phyloP scores from a whole-genome alignment of 73 alveolate species.

The Paramecium sonneborni region DNA sequence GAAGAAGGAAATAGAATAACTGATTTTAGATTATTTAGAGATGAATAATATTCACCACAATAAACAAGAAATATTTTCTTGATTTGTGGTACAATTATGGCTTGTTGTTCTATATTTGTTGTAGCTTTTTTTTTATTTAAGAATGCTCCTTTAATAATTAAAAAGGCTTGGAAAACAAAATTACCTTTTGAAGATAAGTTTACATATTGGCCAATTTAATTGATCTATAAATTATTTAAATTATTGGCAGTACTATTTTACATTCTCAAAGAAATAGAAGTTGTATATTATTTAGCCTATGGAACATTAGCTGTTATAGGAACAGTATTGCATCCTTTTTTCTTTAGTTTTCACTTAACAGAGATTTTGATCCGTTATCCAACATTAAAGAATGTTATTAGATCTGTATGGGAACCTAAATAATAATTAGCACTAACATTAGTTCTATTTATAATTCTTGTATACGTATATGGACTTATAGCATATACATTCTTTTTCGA shows the following conservation, averaged over 20 bases:
- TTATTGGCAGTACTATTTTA: slow-evolving; percentile 41
- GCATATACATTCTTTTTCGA: slow-evolving; percentile 70
- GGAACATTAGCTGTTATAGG: slow-evolving; percentile 78
- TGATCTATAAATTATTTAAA: neutral
- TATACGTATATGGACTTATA: slow-evolving; percentile 72
- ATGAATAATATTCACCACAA: slow-evolving; percentile 33
- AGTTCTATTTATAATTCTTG: slow-evolving; percentile 71
- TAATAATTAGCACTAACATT: slow-evolving; percentile 74
- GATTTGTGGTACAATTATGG: slow-evolving; percentile 64
- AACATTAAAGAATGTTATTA: slow-evolving; percentile 79
- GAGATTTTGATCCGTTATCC: slow-evolving; percentile 82
- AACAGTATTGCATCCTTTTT: slow-evolving; percentile 74
- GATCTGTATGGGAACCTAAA: slow-evolving; percentile 81
- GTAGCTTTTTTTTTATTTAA: slow-evolving; percentile 68
- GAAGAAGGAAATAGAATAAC: slow-evolving; percentile 49
- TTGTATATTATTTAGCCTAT: slow-evolving; percentile 78
- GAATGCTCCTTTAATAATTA: slow-evolving; percentile 68
- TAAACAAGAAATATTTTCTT: slow-evolving; percentile 48
- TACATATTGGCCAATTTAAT: neutral
- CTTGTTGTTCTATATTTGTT: slow-evolving; percentile 67
- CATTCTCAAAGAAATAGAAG: slow-evolving; percentile 68
- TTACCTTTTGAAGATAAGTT: slow-evolving; percentile 50
- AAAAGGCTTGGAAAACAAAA: slow-evolving; percentile 63
- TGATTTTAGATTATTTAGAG: slow-evolving; percentile 10
- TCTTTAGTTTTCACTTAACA: slow-evolving; percentile 79